phyloP scores from a whole-genome alignment of 2,329 filamentous ascomycete genomes.

The Sodiomyces alkalinus region DNA sequence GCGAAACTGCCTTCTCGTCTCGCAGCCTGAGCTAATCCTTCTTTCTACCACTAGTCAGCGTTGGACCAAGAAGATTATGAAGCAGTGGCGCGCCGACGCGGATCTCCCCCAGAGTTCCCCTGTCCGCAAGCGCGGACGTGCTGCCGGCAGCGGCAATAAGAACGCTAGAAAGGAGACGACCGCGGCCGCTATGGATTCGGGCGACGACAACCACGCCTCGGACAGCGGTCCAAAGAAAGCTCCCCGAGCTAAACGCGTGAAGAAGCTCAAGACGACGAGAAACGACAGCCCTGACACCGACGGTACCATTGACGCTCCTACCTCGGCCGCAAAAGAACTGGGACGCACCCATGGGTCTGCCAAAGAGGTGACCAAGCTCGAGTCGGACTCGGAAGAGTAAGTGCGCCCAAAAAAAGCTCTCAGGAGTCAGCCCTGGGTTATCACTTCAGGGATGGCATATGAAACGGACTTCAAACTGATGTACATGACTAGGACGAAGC shows the following conservation, averaged over 20 bases:
- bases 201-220: neutral
- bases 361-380: no score
- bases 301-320: neutral
- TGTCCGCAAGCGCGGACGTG: neutral
- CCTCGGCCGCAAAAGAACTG: no score
- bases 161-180: neutral
- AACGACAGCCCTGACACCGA: neutral
- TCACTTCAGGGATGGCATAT: no score
- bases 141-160: neutral
- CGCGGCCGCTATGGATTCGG: neutral
- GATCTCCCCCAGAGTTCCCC: constrained; percentile 2
- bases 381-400: no score
- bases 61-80: constrained; percentile 22
- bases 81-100: constrained; percentile 13
- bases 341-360: no score
- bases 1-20: no score
- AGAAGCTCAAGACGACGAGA: neutral
- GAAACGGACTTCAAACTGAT: no score
- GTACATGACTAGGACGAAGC: no score
- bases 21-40: no score
- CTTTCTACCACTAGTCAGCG: constrained; percentile 16
- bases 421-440: no score
- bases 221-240: neutral
- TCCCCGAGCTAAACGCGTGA: neutral
- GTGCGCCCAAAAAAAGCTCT: no score